phyloP scores from a whole-genome alignment of 139 green algal genomes.

The Picochlorum costavermella region DNA sequence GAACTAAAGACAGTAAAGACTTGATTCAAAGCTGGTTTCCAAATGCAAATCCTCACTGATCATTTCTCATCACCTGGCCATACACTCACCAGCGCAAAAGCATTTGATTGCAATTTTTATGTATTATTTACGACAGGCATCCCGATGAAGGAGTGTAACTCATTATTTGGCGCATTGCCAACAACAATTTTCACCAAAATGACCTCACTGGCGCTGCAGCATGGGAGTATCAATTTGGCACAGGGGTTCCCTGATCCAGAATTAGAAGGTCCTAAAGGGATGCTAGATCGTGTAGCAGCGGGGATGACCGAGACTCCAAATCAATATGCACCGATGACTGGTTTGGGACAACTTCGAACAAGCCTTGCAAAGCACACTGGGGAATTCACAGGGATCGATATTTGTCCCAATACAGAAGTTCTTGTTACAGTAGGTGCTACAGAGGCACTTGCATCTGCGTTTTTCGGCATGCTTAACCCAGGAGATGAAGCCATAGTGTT shows the following conservation, averaged over 20 bases:
- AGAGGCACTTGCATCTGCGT: constrained; percentile 61
- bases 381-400: constrained; percentile 30
- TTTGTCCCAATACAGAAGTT: constrained; percentile 45
- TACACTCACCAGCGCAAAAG: too few species aligned
- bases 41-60: too few species aligned
- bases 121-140: background rate
- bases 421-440: constrained; percentile 70
- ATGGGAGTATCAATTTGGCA: constrained; percentile 56
- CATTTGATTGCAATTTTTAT: too few species aligned
- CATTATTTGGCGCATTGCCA: constrained; percentile 12
- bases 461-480: constrained; percentile 65
- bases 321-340: constrained; percentile 56
- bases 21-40: too few species aligned
- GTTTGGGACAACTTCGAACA: constrained; percentile 56
- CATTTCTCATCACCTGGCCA: too few species aligned
- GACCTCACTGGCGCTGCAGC: constrained; percentile 38
- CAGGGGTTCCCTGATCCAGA: constrained; percentile 62
- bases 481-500: constrained; percentile 79
- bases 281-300: constrained; percentile 45
- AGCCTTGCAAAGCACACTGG: constrained; percentile 57
- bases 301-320: constrained; percentile 15
- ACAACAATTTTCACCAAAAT: constrained; percentile 56
- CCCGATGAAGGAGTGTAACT: constrained; percentile 15
- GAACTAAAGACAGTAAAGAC: too few species aligned
- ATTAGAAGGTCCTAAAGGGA: constrained; percentile 54